A percentile compares a stretch with the other conserved stretches of the same genome.
These are phyloP conservation scores for Ilex asprella DNA, from an alignment of 257 asterid genomes.

Conservation along the genomic window DNA sequence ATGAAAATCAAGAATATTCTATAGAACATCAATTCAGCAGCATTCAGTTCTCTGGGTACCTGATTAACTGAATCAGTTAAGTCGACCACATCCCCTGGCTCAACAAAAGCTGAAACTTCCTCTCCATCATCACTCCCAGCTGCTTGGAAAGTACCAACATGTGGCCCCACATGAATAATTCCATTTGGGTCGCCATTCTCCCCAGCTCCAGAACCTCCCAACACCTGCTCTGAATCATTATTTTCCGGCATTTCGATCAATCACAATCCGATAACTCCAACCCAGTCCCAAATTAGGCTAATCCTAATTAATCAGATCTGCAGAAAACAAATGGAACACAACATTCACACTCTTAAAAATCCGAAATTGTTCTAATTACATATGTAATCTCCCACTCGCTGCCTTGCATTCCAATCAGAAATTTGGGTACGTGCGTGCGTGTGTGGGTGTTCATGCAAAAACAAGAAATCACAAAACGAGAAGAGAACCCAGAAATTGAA, in stretches of 20 bases:
- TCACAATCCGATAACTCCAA: conserved; percentile 19
- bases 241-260: conserved; percentile 56
- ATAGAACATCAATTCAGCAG: background rate
- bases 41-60: conserved; percentile 17
- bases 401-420: too few species aligned
- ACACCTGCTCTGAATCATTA: conserved; percentile 15
- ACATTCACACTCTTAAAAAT: too few species aligned
- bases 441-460: too few species aligned
- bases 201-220: conserved; percentile 41
- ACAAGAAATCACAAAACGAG: too few species aligned
- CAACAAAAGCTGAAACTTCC: conserved; percentile 8
- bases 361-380: too few species aligned
- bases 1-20: background rate
- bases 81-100: conserved; percentile 12
- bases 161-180: conserved; percentile 19
- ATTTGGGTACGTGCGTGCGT: too few species aligned
- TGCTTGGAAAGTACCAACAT: conserved; percentile 11
- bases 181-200: conserved; percentile 26
- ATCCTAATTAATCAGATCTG: conserved; percentile 42
- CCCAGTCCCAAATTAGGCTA: conserved; percentile 11
- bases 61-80: conserved; percentile 20
- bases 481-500: too few species aligned
- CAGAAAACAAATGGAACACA: background rate
- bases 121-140: conserved; percentile 29
- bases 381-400: too few species aligned